Evolutionary conservation across 2,329 filamentous ascomycete genomes (phyloP).

Genomic region (Sporothrix phasma): DNA sequence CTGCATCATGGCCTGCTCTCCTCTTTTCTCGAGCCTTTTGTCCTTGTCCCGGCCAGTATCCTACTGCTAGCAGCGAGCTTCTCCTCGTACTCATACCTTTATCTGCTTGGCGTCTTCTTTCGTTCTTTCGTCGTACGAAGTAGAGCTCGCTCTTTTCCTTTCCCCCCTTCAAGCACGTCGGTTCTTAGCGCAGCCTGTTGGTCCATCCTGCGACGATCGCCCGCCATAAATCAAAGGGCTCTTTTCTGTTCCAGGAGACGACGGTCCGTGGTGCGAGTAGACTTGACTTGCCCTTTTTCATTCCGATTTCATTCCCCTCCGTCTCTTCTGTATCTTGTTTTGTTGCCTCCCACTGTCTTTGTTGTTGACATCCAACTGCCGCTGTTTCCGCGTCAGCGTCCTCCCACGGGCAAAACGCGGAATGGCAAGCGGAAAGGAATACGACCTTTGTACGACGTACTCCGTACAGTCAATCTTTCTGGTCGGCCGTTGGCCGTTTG

Average conservation of each 20-base stretch:
- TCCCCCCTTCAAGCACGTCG: background rate
- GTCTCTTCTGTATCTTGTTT: background rate
- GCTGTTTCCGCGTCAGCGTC: background rate
- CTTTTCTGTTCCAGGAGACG: background rate
- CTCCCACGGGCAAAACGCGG: background rate
- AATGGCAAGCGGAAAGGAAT: background rate
- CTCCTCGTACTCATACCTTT: no score
- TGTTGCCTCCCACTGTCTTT: no score
- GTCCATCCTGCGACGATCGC: constrained; percentile 5
- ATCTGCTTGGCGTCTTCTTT: no score
- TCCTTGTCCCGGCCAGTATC: no score
- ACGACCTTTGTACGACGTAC: no score
- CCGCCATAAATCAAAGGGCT: background rate
- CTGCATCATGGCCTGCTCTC: no score
- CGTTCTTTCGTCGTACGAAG: no score
- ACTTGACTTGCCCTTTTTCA: no score
- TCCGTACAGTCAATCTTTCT: background rate
- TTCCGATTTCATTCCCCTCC: no score
- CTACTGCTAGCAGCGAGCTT: background rate
- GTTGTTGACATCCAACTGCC: background rate
- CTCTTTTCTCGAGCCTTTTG: background rate
- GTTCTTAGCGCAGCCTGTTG: background rate
- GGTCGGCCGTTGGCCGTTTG: background rate
- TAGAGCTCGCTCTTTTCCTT: background rate
- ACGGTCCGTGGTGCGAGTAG: background rate